A percentile compares a stretch with the other conserved stretches of the same genome.
Evolutionary conservation across 345 rosid genomes (phyloP).

Genomic region (Aquilaria sinensis): DNA sequence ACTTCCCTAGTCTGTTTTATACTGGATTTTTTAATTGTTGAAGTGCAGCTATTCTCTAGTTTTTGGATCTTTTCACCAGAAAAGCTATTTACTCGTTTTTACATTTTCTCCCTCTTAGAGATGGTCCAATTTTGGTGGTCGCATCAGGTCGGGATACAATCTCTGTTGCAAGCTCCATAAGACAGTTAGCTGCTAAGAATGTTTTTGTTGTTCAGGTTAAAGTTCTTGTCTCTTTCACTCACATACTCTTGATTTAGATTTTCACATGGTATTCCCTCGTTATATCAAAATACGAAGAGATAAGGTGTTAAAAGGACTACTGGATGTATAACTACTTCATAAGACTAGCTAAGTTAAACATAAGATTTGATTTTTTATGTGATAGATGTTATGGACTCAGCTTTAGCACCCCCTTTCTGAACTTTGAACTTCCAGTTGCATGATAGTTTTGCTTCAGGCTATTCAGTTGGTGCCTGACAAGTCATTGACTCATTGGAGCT

Average conservation of each 20-base stretch:
- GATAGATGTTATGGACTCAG: neutral
- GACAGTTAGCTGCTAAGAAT: slow-evolving; percentile 61
- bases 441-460: neutral
- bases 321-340: too few relatives aligned
- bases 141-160: slow-evolving; percentile 90
- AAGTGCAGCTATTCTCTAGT: slow-evolving; percentile 3
- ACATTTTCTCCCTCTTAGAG: slow-evolving; percentile 29
- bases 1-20: neutral
- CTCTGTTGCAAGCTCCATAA: slow-evolving; percentile 69
- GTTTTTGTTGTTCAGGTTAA: slow-evolving; percentile 90
- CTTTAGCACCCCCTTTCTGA: neutral
- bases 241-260: neutral
- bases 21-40: neutral
- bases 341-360: too few relatives aligned
- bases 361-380: neutral
- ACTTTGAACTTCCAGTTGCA: neutral
- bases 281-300: neutral
- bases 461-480: too few relatives aligned
- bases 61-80: neutral
- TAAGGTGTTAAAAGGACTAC: neutral
- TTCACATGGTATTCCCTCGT: neutral
- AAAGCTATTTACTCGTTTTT: neutral
- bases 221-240: slow-evolving; percentile 1
- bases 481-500: neutral
- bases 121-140: slow-evolving; percentile 81